A percentile compares a stretch with the other conserved stretches of the same genome.
These are phyloP conservation scores for Carex kokanica DNA, from an alignment of 176 grass and related monocot genomes.

Conservation along the genomic window DNA sequence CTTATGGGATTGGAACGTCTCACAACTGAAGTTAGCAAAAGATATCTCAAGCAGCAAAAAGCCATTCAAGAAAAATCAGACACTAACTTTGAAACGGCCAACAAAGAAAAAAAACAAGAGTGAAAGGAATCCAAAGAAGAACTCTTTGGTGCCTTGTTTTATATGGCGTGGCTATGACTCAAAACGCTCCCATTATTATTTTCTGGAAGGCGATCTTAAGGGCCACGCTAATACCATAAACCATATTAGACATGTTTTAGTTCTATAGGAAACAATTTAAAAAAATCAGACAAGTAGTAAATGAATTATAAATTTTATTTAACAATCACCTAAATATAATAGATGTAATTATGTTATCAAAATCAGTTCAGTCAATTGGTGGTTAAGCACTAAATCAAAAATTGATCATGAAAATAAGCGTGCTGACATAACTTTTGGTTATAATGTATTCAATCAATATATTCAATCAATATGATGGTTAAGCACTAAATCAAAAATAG, in stretches of 20 bases:
- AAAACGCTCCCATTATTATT: slow-evolving; percentile 57
- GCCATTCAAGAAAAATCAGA: slow-evolving; percentile 6
- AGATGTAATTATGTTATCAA: background rate
- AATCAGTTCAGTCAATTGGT: background rate
- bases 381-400: background rate
- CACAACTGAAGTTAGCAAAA: slow-evolving; percentile 8
- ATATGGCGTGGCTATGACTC: slow-evolving; percentile 86
- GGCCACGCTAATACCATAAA: slow-evolving; percentile 34
- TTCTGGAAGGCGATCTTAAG: slow-evolving; percentile 84
- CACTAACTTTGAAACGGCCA: slow-evolving; percentile 12
- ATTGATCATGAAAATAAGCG: no score
- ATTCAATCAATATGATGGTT: background rate
- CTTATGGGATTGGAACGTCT: slow-evolving; percentile 8
- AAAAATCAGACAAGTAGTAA: background rate
- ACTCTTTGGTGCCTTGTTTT: slow-evolving; percentile 40
- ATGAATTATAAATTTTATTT: background rate
- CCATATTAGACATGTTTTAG: background rate
- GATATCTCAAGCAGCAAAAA: slow-evolving; percentile 12
- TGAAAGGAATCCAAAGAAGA: slow-evolving; percentile 51
- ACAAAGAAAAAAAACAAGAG: slow-evolving; percentile 34
- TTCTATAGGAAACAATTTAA: background rate
- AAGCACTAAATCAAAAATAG: background rate
- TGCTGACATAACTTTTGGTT: no score
- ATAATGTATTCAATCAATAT: no score
- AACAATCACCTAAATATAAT: background rate